A percentile compares a stretch with the other conserved stretches of the same genome.
Conservation (phyloP, 192 early-diverging fungal genomes). For the Umbelopsis vinacea region DNA sequence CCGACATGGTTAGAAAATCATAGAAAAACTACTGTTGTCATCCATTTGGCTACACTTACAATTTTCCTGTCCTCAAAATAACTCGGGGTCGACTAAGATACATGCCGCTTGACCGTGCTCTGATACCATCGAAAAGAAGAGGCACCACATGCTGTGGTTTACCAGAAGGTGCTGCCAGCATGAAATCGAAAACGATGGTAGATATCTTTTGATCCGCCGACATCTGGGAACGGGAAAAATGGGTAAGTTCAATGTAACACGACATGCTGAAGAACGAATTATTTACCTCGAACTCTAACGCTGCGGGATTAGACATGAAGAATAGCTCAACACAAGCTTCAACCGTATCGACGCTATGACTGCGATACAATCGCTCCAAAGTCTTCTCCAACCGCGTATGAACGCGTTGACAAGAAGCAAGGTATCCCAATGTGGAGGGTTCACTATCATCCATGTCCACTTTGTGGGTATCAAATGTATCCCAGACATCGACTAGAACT, state of each 20-base stretch:
- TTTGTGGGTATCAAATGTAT: constrained; percentile 33
- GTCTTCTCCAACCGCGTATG: constrained; percentile 37
- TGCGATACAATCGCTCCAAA: constrained; percentile 57
- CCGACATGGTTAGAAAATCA: too few relatives aligned
- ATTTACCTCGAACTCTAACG: constrained; percentile 48
- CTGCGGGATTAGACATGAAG: constrained; percentile 59
- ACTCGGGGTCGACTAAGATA: constrained; percentile 36
- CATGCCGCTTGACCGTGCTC: constrained; percentile 48
- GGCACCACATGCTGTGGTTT: constrained; percentile 41
- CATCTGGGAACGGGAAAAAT: not conserved
- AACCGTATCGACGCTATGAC: constrained; percentile 58
- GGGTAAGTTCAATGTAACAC: not conserved
- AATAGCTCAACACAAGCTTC: constrained; percentile 71
- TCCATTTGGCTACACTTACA: constrained; percentile 45
- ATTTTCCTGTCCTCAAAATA: constrained; percentile 50
- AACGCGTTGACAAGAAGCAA: not conserved
- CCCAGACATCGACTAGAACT: constrained; percentile 57
- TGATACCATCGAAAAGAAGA: constrained; percentile 50
- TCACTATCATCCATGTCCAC: not conserved
- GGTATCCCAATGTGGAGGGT: not conserved
- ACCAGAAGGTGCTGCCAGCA: constrained; percentile 37
- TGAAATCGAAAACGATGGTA: constrained; percentile 8
- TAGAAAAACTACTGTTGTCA: not conserved
- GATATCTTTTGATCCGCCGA: constrained; percentile 13
- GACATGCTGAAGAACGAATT: not conserved